Evolutionary conservation across 306 rosid genomes (phyloP).

Genomic region (Sechiopsis laciniata): DNA sequence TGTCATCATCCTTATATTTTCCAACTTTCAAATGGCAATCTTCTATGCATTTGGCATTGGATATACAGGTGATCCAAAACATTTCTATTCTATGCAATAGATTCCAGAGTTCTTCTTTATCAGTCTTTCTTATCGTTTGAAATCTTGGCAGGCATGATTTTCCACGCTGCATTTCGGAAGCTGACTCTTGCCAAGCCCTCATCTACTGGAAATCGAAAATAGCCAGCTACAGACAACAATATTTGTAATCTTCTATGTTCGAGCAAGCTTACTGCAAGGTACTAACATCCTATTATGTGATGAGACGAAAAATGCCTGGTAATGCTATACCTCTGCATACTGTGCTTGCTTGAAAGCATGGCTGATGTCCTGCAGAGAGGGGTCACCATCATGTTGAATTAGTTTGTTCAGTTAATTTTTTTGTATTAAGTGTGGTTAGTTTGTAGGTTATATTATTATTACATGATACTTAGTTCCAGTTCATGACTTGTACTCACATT

Average conservation of each 20-base stretch:
- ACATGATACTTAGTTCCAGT: background rate
- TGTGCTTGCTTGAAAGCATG: conserved; percentile 9
- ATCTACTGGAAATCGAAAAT: conserved; percentile 35
- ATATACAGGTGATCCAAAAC: conserved; percentile 48
- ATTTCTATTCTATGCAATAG: conserved; percentile 28
- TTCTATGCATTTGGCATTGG: conserved; percentile 62
- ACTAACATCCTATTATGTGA: background rate
- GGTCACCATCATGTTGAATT: background rate
- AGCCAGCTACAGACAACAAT: conserved; percentile 6
- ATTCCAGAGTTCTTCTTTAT: background rate
- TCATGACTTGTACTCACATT: background rate
- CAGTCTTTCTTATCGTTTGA: conserved; percentile 19
- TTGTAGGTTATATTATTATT: background rate
- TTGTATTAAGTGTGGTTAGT: background rate
- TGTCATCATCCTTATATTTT: conserved; percentile 54
- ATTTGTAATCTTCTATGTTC: background rate
- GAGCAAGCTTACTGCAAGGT: background rate
- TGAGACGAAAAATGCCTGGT: background rate
- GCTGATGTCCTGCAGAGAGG: background rate
- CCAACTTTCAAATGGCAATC: conserved; percentile 81
- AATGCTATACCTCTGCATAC: background rate
- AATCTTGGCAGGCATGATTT: conserved; percentile 44
- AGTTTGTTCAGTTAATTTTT: background rate
- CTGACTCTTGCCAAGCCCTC: conserved; percentile 58
- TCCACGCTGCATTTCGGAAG: conserved; percentile 84